phyloP scores from a whole-genome alignment of 305 asterid species.

The Rubia tinctorum region DNA sequence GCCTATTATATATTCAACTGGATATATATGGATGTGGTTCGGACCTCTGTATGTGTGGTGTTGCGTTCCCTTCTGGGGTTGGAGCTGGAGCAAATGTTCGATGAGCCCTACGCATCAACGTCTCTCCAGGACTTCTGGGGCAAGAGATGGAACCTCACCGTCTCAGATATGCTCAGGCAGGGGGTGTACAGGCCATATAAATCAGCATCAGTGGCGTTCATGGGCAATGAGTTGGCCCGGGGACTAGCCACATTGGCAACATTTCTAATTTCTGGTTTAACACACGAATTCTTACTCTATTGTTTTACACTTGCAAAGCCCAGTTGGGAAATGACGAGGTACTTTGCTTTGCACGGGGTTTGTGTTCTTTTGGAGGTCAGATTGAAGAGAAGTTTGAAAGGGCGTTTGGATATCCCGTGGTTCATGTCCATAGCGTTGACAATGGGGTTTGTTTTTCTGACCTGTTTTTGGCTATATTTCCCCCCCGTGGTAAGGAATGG shows the following conservation, averaged over 20 bases:
- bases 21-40: conserved; percentile 37
- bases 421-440: conserved; percentile 42
- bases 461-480: conserved; percentile 59
- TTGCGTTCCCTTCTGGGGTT: conserved; percentile 26
- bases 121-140: conserved; percentile 81
- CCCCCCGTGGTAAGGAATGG: conserved; percentile 61
- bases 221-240: conserved; percentile 37
- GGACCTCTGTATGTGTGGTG: conserved; percentile 23
- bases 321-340: conserved; percentile 59
- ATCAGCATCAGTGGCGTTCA: conserved; percentile 17
- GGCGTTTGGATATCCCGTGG: conserved; percentile 37
- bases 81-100: conserved; percentile 53
- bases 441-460: conserved; percentile 44
- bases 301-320: conserved; percentile 39
- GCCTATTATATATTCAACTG: conserved; percentile 31
- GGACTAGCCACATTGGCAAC: conserved; percentile 37
- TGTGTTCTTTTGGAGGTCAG: conserved; percentile 41
- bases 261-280: conserved; percentile 58
- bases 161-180: conserved; percentile 34
- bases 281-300: conserved; percentile 64
- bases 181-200: conserved; percentile 46
- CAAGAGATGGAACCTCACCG: conserved; percentile 65
- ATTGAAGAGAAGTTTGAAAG: conserved; percentile 22
- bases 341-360: conserved; percentile 55
- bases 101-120: conserved; percentile 59